Evolutionary conservation across 2,329 filamentous ascomycete genomes (phyloP), one percentile per base, ranked within the genome.

Genomic region (Aspergillus flavus): DNA sequence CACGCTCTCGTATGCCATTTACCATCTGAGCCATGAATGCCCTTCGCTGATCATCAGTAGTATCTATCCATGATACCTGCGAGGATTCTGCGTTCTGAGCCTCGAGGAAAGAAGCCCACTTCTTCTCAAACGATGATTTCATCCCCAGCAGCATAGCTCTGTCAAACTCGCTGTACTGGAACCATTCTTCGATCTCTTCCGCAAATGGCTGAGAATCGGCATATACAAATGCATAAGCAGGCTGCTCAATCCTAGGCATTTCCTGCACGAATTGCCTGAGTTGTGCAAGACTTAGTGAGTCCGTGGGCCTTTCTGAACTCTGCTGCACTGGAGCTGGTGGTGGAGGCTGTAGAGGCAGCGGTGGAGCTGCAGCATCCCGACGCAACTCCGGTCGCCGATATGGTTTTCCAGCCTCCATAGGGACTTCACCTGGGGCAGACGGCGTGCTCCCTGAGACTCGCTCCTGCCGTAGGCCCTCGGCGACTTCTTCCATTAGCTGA

Each of bases 161-260:
- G 75, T 98, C 94, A 78, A 91, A 91, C 66, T 93, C 89, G 70
- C 91, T 91, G 79, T 98, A 97, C 59, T 90, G 89, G 78, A 99
- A 99, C 95, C 95, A 99, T 80, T 99, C 95, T 75, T 98, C 93
- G 55, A 99, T 84, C 81, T 99, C 95, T 67, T 95, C 92, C 21
- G 91, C 88, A 70, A 96, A 90, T 0, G 87, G 82, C 26, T 89
- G 89, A 61, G 86, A 85, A 76, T 94, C 91, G 30, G 86, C 82
- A 79, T 94, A 94, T 66, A 86, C 87, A 75, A 97, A 99, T 64
- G 95, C 93, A 82, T 99, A 99, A 12, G 88, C 87, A 50, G 85
- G 83, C 57, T 90, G 86, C 68, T 93, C 91, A 58, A 84, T 75
- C 66, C 86, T 87, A 19, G 90, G 90, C 69, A 92, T 88, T 63